Base-by-base conservation (phyloP, 345 rosid species). In the Linum usitatissimum region DNA sequence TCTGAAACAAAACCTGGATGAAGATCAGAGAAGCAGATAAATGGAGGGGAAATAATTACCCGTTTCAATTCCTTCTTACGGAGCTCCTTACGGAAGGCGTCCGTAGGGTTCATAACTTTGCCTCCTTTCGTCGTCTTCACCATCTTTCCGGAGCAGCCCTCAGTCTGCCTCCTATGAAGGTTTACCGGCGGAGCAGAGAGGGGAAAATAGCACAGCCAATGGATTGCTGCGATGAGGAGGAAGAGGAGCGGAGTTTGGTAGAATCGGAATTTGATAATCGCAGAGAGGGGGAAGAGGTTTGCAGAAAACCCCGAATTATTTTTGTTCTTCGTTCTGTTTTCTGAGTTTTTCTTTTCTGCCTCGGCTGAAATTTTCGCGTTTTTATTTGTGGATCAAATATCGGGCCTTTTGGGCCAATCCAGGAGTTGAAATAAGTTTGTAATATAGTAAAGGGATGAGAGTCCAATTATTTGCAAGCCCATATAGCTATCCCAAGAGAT, bases 81-180 rank as follows among this genome's bases (percentile, higher is more conserved):
- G 45, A 83, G 81, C 87, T 93, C 87, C 78, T 93, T 93, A 42
- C 99, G 97, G 62, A 87, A 93, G 39, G 99, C 99, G 62, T 93
- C 99, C 59, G 97, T 93, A 68, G 99, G 99, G 83, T 93, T 93
- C 97, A 93, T 90, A 67, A 90, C 95, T 70, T 93, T 90, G 68
- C 99, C 99, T 74, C 97, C 99, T 68, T 90, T 93, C 18, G 99
- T 90, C 68, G 99, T 93, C 96, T 93, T 93, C 99, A 93, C 90
- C 73, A 76, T 68, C 53, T 31, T 49, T 12, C 51, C 58, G 6
- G 20, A 20, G 8, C 6, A 17, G 14, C 59, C 30, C 30, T 28
- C 59, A 18, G 30, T 45, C 51, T 10, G 15, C 51, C 51, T 45
- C 14, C 14, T 45, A 4, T 3, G 51, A 45, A 45, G 51, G 17